These are phyloP conservation scores for Conidiobolus incongruus DNA, from an alignment of 371 early-diverging fungal genomes.

Conservation along the genomic window DNA sequence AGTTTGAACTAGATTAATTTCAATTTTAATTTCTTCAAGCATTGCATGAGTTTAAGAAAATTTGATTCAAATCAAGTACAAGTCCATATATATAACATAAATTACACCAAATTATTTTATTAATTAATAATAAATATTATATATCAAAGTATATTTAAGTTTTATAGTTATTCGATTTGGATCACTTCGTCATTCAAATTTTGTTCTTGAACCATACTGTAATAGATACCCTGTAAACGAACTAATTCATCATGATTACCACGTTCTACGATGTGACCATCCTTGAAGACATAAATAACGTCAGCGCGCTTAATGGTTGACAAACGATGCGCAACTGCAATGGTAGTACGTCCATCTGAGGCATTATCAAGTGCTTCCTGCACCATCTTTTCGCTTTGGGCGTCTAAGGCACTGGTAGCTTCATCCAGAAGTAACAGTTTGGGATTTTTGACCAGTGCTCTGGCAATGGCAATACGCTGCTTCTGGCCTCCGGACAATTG, in stretches of 20 bases:
- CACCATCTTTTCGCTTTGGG: constrained; percentile 70
- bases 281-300: no score
- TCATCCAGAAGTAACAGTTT: constrained; percentile 86
- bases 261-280: constrained; percentile 58
- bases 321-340: constrained; percentile 46
- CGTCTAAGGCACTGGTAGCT: constrained; percentile 85
- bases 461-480: constrained; percentile 44
- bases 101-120: no score
- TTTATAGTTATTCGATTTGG: no score
- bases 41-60: no score
- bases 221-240: constrained; percentile 11
- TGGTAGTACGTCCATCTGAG: constrained; percentile 33
- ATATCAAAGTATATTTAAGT: no score
- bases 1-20: no score
- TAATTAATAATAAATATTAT: no score
- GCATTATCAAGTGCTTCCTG: constrained; percentile 68
- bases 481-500: constrained; percentile 46
- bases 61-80: no score
- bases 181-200: constrained; percentile 9
- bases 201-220: constrained; percentile 15
- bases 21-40: no score
- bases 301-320: constrained; percentile 58
- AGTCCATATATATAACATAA: no score
- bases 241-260: constrained; percentile 61
- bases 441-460: constrained; percentile 58